These are phyloP conservation scores for Tranzscheliella williamsii DNA, from an alignment of 1,284 basidiomycete genomes.

Conservation along the genomic window DNA sequence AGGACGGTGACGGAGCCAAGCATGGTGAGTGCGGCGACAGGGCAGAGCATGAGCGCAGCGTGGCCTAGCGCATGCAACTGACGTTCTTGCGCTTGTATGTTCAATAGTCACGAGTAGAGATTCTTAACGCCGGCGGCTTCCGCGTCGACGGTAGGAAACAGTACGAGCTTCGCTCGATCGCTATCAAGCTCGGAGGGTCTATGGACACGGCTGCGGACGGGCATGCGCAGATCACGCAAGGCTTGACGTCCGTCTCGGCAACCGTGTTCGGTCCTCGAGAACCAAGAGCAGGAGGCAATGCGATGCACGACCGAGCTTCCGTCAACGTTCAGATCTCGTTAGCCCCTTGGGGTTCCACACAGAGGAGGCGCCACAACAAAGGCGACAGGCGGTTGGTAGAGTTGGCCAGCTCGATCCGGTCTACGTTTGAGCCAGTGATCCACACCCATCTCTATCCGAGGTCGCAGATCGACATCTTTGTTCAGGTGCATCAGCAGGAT, in stretches of 20 bases:
- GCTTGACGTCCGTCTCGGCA: slow-evolving; percentile 82
- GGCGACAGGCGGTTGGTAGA: slow-evolving; percentile 77
- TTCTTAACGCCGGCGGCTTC: slow-evolving; percentile 77
- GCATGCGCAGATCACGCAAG: slow-evolving; percentile 80
- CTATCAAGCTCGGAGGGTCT: slow-evolving; percentile 69
- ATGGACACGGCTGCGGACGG: slow-evolving; percentile 71
- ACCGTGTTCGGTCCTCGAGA: slow-evolving; percentile 90
- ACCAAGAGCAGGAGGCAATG: slow-evolving; percentile 64
- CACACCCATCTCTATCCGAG: slow-evolving; percentile 88
- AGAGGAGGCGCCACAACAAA: slow-evolving; percentile 73
- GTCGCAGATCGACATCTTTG: slow-evolving; percentile 87
- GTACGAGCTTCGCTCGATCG: slow-evolving; percentile 82
- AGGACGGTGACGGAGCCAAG: no score
- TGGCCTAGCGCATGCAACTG: no score
- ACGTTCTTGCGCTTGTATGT: neutral
- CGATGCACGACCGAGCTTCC: slow-evolving; percentile 64
- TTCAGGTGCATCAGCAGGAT: slow-evolving; percentile 90
- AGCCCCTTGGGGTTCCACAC: slow-evolving; percentile 76
- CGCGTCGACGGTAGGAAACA: slow-evolving; percentile 89
- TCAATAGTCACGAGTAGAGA: slow-evolving; percentile 73
- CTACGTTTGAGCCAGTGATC: slow-evolving; percentile 93
- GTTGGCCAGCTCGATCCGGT: slow-evolving; percentile 80
- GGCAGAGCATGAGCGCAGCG: no score
- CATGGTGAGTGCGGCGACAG: no score
- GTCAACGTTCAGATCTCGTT: slow-evolving; percentile 69